Base-by-base conservation (phyloP, 495 filamentous ascomycete species). In the Cercophora samala region DNA sequence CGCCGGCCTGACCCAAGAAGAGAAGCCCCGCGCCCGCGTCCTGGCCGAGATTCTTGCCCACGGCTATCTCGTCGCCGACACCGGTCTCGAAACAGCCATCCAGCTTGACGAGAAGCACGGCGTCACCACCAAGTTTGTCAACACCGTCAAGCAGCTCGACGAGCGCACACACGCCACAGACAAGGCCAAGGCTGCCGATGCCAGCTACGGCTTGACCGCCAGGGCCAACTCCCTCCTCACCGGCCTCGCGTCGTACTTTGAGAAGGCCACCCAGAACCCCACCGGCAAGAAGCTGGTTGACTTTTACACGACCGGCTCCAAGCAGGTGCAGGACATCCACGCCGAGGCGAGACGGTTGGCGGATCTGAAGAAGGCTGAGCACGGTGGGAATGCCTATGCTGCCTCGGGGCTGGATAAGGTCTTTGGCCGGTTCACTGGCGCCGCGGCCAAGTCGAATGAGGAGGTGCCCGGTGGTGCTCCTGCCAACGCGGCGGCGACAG, bases 31-130 rank as follows among this genome's bases (percentile, higher is more conserved):
- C 73, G 85, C 89, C 21, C 93, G 96, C 72, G 96, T 99, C 73
- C 69, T 97, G 25, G 95, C 95, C 67, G 95, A 99, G 81, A 96
- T 97, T 76, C 88, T 99, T 26, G 93, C 93, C 4, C 91, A 97
- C 71, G 95, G 95, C 69, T 99, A 99, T 78, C 83, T 86, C 21
- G 80, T 99, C 70, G 91, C 90, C 63, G 95, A 99, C 76, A 82
- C 81, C n/a, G 90, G 90, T 4, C 85, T 97, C 60, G 87, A 96
- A 75, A 85, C 84, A 68, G 96, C 92, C 64, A 93, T 99, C 73
- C 85, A 88, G 5, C 85, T 98, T 46, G 95, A 99, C 80, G 83
- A 92, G 72, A 92, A 95, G 82, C 93, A 98, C 77, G 91, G 91
- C 69, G 87, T 97, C 70, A 89, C 90, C 18, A 80, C 75, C 72